Conservation (phyloP, 73 alveolate genomes). For the Durusdinium trenchii region DNA sequence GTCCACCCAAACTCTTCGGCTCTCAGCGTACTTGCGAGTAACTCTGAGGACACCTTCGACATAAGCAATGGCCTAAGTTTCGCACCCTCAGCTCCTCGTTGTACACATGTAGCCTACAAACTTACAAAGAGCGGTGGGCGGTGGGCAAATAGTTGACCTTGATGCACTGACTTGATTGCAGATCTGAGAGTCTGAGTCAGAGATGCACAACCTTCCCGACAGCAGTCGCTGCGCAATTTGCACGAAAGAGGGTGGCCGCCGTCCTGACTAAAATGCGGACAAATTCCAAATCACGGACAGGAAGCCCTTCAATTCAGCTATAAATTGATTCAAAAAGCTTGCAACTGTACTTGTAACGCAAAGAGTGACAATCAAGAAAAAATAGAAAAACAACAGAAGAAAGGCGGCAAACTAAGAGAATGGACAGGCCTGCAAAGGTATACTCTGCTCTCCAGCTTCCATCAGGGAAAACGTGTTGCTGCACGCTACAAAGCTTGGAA, state of each 20-base stretch:
- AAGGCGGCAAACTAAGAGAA: background rate
- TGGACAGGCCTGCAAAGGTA: constrained; percentile 43
- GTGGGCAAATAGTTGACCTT: no score
- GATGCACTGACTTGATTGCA: no score
- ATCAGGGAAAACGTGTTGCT: constrained; percentile 16
- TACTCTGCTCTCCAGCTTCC: constrained; percentile 54
- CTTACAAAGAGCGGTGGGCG: no score
- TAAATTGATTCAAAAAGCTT: background rate
- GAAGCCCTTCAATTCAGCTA: background rate
- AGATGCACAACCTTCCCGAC: constrained; percentile 89
- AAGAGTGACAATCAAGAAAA: background rate
- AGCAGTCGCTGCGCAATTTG: constrained; percentile 91
- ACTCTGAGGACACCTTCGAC: constrained; percentile 72
- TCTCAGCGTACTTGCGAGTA: constrained; percentile 67
- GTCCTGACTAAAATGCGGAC: background rate
- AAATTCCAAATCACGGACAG: no score
- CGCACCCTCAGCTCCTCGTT: no score
- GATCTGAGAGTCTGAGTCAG: constrained; percentile 44
- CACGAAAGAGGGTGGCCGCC: constrained; percentile 73
- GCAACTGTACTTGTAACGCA: background rate
- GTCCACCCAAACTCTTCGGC: constrained; percentile 85
- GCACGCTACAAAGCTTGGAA: constrained; percentile 61
- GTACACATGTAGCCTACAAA: no score
- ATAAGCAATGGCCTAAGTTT: constrained; percentile 68
- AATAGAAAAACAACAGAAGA: background rate